Evolutionary conservation across 176 grass and related monocot species (phyloP), one percentile per base, ranked within the genome.

Genomic region (Cenchrus fungigraminus): DNA sequence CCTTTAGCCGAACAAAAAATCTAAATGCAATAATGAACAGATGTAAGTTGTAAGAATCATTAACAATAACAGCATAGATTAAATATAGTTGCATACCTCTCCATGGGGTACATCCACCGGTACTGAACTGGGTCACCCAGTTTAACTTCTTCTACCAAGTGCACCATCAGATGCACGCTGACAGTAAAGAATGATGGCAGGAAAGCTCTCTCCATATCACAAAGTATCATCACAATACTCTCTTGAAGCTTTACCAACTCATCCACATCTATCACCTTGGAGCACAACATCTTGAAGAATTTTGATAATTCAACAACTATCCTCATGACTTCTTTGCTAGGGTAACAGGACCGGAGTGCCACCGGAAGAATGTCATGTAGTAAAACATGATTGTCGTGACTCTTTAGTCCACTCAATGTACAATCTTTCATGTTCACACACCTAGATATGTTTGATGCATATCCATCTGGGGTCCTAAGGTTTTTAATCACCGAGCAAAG

Each of bases 81-180:
- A 6, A 44, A 44, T 5, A 6, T 44, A 44, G 6, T 44, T 44
- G 25, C 25, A 17, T 85, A 85, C 82, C 82, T 84, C 49, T 84
- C 71, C 7, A 82, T 68, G 8, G 88, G 61, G 42, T 76, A 90
- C 77, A 86, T 86, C 88, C 77, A 86, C 7, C n/a, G 17, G 61
- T 80, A 90, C 12, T 90, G 51, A 0, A 82, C 71, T 4, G 25
- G 84, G 20, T 42, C 42, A 11, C 46, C 63, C 82, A 86, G 7
- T 49, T 57, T 90, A 12, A 65, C 71, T 11, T 90, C 71, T 32
- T 57, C 20, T 5, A 46, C 76, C 32, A 86, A 34, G 77, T 90
- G 83, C 16, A 90, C 68, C 46, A 73, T 3, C 25, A 90, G 69
- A 65, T 90, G 78, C 9, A 86, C 51, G 25, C 25, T 25, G 0